Conservation (phyloP, 495 filamentous ascomycete genomes). For the Talaromyces wortmannii region DNA sequence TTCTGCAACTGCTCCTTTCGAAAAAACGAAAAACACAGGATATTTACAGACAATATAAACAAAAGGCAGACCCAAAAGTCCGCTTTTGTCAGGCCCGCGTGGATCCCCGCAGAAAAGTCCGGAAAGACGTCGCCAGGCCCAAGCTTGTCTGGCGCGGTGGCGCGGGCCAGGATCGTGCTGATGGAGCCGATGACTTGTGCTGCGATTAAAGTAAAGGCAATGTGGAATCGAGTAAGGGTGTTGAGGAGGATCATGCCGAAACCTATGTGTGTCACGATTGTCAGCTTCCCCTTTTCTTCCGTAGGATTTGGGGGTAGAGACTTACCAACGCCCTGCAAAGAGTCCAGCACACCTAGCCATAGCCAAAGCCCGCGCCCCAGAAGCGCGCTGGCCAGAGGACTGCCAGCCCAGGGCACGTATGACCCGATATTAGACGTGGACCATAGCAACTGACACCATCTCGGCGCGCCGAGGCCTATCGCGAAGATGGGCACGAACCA, state of each 20-base stretch:
- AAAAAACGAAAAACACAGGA: slow-evolving; percentile 57
- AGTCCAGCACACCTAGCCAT: slow-evolving; percentile 58
- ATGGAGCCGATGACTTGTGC: slow-evolving; percentile 51
- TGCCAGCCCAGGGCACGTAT: slow-evolving; percentile 53
- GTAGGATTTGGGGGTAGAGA: slow-evolving; percentile 5
- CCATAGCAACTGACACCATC: slow-evolving; percentile 65
- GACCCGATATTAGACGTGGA: slow-evolving; percentile 46
- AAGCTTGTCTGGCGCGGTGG: slow-evolving; percentile 49
- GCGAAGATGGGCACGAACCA: slow-evolving; percentile 65
- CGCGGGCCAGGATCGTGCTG: slow-evolving; percentile 50
- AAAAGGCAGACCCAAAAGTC: slow-evolving; percentile 52
- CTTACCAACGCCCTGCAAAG: slow-evolving; percentile 39
- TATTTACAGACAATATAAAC: slow-evolving; percentile 47
- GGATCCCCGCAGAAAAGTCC: slow-evolving; percentile 38
- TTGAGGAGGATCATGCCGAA: slow-evolving; percentile 59
- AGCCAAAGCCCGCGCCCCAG: slow-evolving; percentile 53
- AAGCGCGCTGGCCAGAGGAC: slow-evolving; percentile 40
- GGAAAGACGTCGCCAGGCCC: slow-evolving; percentile 62
- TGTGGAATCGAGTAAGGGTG: slow-evolving; percentile 55
- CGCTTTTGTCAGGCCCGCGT: slow-evolving; percentile 34
- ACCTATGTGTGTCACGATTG: slow-evolving; percentile 48
- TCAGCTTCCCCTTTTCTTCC: slow-evolving; percentile 42
- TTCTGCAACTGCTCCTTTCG: slow-evolving; percentile 59
- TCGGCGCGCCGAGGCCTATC: slow-evolving; percentile 53
- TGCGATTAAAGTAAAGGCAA: slow-evolving; percentile 45